A percentile compares a stretch with the other conserved stretches of the same genome.
Evolutionary conservation across 371 early-diverging fungal species (phyloP).

Genomic region (Syncephalastrum monosporum): DNA sequence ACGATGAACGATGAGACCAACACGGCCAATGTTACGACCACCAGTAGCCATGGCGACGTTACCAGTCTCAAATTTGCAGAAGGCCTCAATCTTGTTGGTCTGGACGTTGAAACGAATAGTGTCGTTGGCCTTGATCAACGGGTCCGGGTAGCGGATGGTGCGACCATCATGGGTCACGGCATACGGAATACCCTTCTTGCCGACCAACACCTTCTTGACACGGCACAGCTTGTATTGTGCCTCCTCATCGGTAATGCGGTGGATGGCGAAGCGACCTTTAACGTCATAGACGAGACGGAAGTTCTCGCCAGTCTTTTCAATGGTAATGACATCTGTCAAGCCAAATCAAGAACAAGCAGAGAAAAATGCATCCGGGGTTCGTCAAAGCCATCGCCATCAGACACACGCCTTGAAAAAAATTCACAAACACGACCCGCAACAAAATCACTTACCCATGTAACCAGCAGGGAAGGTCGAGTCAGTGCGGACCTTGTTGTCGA

Average conservation of each 20-base stretch:
- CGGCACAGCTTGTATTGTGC: conserved; percentile 99
- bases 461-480: conserved; percentile 99
- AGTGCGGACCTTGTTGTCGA: conserved; percentile 99
- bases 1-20: conserved; percentile 97
- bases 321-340: conserved; percentile 88
- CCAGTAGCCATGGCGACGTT: conserved; percentile 97
- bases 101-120: conserved; percentile 97
- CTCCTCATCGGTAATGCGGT: conserved; percentile 98
- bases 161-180: conserved; percentile 99
- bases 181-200: conserved; percentile 94
- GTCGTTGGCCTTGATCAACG: conserved; percentile 98
- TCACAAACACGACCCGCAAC: conserved; percentile 1
- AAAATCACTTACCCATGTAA: conserved; percentile 69
- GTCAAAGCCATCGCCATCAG: conserved; percentile 51
- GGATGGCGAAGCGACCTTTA: conserved; percentile 99
- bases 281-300: conserved; percentile 99
- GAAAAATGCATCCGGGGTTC: conserved; percentile 49
- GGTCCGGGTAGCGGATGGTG: conserved; percentile 99
- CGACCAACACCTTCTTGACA: conserved; percentile 93
- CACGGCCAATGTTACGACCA: conserved; percentile 99
- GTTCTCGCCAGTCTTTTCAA: conserved; percentile 99
- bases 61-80: conserved; percentile 95
- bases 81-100: conserved; percentile 91
- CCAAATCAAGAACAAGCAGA: conserved; percentile 17
- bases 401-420: conserved; percentile 9